Percentiles rank a stretch among this genome's conserved stretches.
Conservation (phyloP, 1,284 basidiomycete species). For the Pterulicium gracile region DNA sequence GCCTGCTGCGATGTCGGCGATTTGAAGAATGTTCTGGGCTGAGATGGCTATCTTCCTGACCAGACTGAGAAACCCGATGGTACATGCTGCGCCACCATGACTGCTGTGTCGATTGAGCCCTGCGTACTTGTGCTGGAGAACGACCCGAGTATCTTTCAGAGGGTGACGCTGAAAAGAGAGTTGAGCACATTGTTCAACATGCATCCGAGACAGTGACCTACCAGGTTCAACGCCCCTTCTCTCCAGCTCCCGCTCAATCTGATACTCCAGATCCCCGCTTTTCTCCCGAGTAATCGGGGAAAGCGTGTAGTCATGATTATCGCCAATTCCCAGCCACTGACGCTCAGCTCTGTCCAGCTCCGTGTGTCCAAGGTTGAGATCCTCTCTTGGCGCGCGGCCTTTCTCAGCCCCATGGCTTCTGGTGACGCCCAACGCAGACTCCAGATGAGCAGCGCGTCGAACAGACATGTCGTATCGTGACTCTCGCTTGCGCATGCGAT, state of each 20-base stretch:
- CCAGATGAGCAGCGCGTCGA: conserved; percentile 35
- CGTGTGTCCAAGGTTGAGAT: conserved; percentile 11
- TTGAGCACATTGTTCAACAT: no score
- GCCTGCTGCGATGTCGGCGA: conserved; percentile 9
- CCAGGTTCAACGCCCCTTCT: conserved; percentile 29
- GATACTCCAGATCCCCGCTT: conserved; percentile 39
- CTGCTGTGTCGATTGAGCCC: no score
- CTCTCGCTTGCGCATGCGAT: conserved; percentile 35
- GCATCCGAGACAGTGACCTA: conserved; percentile 16
- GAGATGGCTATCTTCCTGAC: conserved; percentile 17
- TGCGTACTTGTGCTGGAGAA: no score
- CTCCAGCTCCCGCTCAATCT: conserved; percentile 41
- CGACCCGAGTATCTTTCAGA: no score
- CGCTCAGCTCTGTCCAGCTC: conserved; percentile 20
- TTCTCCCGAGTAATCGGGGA: conserved; percentile 31
- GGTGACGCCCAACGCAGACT: conserved; percentile 36
- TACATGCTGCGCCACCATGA: conserved; percentile 53
- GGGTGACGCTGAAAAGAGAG: no score
- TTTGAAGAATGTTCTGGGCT: conserved; percentile 9
- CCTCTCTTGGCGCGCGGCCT: conserved; percentile 10
- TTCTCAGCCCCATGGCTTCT: conserved; percentile 11
- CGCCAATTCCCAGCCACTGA: conserved; percentile 42
- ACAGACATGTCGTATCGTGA: conserved; percentile 36
- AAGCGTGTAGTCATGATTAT: conserved; percentile 31
- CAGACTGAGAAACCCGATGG: conserved; percentile 37